Evolutionary conservation across 768 basidiomycete genomes (phyloP), one percentile per base, ranked within the genome.

Genomic region (Gloeophyllum trabeum): DNA sequence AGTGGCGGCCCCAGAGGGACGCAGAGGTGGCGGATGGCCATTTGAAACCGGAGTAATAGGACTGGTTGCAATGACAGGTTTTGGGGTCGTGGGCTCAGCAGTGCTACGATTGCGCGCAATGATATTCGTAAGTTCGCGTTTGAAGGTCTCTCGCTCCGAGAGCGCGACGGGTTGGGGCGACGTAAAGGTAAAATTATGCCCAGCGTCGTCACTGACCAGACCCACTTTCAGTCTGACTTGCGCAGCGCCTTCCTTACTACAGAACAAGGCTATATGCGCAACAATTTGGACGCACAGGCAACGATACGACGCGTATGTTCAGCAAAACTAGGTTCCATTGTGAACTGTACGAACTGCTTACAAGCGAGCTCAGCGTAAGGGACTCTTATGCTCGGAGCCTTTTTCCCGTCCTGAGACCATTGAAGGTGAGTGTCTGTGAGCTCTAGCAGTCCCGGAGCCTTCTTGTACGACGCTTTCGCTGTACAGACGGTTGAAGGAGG

Each of bases 381-480:
- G 18, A 89, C 72, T 54, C 73, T 73, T 24, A 87, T 75, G 6
- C 77, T 69, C 4, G 82, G 73, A 0, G 67, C 67, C 35, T 70
- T 69, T 60, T 76, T 77, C 47, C 80, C 78, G 48, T 81, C 76
- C 55, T 81, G 80, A 1, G 78, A 78, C 88, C 89, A 93, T 67
- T 78, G 76, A 3, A 93, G 70, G 52, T 79, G 75, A 4, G 68
- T 65, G 53, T 76, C 71, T 10, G 78, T 85, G 54, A 93, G 77
- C 54, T 85, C 73, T 47, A 93, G 75, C 46, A 75, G 63, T 46
- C 89, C 90, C 13, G 71, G 58, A 40, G 71, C 60, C 67, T 92
- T 93, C 65, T 92, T 92, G 77, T 82, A 92, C 46, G 79, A 76
- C 50, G 82, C 81, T 61, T 76, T 79, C 43, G 83, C 85, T 55